Conservation (phyloP, 108 stramenopile genomes). For the Epipyxis sp. region DNA sequence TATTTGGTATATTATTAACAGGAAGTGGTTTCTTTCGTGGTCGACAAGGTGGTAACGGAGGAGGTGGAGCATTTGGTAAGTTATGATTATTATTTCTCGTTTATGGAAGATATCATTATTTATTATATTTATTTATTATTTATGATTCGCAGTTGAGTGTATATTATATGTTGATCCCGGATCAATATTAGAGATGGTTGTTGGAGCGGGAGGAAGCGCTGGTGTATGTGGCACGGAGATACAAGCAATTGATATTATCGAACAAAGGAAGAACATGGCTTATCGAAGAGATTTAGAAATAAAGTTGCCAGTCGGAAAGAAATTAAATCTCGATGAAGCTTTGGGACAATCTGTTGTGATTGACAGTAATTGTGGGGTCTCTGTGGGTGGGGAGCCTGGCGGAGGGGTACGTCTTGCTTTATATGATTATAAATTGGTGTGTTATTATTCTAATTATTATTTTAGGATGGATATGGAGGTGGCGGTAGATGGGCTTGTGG, state of each 20-base stretch:
- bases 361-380: slow-evolving; percentile 40
- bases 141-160: no score
- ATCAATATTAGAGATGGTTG: slow-evolving; percentile 47
- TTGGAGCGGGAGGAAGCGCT: slow-evolving; percentile 50
- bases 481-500: slow-evolving; percentile 54
- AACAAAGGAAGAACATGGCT: background rate
- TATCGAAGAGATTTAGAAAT: no score
- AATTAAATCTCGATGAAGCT: background rate
- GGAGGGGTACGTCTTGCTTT: no score
- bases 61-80: slow-evolving; percentile 60
- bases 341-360: background rate
- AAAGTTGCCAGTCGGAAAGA: no score
- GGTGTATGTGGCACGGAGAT: slow-evolving; percentile 46
- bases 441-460: no score
- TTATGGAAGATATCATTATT: no score
- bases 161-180: slow-evolving; percentile 41
- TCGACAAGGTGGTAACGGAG: slow-evolving; percentile 50
- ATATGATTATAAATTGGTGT: no score
- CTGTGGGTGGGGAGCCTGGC: slow-evolving; percentile 54
- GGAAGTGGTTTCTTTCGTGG: slow-evolving; percentile 46
- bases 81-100: no score
- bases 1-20: no score
- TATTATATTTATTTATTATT: no score
- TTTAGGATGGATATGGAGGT: slow-evolving; percentile 57
- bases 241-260: background rate